Conservation (phyloP, 225 moss, liverwort and hornwort species). For the Sphagnum tenellum region DNA sequence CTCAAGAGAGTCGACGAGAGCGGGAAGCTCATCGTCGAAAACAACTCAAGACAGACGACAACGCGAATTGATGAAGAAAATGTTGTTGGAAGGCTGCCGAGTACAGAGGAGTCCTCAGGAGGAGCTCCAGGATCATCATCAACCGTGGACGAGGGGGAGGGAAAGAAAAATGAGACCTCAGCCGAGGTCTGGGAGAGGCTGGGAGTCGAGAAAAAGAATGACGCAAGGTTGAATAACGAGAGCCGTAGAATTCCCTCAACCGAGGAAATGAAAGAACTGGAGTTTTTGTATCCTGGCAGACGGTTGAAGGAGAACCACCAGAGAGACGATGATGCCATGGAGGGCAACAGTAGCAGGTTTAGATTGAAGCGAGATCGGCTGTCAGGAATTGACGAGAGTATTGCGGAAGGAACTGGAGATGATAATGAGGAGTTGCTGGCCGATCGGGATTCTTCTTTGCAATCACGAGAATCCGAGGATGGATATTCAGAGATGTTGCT, state of each 20-base stretch:
- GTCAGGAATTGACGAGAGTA: slow-evolving; percentile 44
- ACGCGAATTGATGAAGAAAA: not conserved
- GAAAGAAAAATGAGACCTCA: slow-evolving; percentile 16
- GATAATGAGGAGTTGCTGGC: not conserved
- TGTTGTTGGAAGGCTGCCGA: not conserved
- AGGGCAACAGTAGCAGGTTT: too few species aligned
- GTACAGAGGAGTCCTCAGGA: not conserved
- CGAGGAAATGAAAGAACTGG: slow-evolving; percentile 17
- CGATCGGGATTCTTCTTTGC: slow-evolving; percentile 1
- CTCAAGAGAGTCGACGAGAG: not conserved
- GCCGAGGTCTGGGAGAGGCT: slow-evolving; percentile 48
- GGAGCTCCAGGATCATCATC: slow-evolving; percentile 16
- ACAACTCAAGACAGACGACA: too few species aligned
- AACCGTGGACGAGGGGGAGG: slow-evolving; percentile 11
- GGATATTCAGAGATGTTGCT: not conserved
- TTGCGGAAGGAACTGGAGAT: not conserved
- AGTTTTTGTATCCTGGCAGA: slow-evolving; percentile 13
- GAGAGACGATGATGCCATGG: too few species aligned
- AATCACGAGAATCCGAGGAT: not conserved
- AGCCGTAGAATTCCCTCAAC: slow-evolving; percentile 2
- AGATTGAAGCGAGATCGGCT: slow-evolving; percentile 26
- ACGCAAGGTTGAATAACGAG: not conserved
- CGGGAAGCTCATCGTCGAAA: not conserved
- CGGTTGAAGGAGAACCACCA: slow-evolving; percentile 18
- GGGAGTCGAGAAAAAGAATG: slow-evolving; percentile 6